Conservation (phyloP, 208 protist species). For the Trypanosomatidae sp. region DNA sequence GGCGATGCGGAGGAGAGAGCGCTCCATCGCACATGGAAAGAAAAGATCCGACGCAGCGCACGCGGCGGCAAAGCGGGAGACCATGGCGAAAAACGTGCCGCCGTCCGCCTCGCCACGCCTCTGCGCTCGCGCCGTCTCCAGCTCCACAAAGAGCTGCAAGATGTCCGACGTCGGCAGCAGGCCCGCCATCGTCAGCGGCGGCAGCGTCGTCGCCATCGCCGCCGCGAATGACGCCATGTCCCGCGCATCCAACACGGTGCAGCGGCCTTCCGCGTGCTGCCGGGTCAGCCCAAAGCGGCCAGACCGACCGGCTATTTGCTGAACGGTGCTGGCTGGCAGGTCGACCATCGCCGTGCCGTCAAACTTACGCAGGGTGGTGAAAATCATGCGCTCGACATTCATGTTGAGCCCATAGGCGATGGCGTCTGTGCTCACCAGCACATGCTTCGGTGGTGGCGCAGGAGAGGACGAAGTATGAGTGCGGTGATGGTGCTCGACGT, state of each 20-base stretch:
- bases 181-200: conserved; percentile 45
- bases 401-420: conserved; percentile 97
- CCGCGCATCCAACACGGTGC: conserved; percentile 54
- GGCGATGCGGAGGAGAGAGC: conserved; percentile 66
- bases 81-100: conserved; percentile 29
- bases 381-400: conserved; percentile 90
- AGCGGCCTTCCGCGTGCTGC: conserved; percentile 46
- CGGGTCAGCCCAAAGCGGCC: conserved; percentile 77
- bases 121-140: conserved; percentile 23
- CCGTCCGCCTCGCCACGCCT: not conserved
- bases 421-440: conserved; percentile 94
- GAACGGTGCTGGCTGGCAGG: conserved; percentile 36
- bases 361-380: conserved; percentile 84
- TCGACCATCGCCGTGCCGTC: conserved; percentile 50
- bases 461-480: not conserved
- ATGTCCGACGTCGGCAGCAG: conserved; percentile 76
- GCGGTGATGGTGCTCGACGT: no score
- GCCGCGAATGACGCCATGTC: conserved; percentile 32
- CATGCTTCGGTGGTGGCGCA: conserved; percentile 30
- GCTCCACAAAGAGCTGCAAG: conserved; percentile 58
- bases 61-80: conserved; percentile 40
- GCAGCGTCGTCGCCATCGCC: conserved; percentile 15
- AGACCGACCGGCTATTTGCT: conserved; percentile 91
- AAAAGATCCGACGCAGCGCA: conserved; percentile 43
- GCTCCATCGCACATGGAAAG: conserved; percentile 73